Base-by-base conservation (phyloP, 2,329 filamentous ascomycete species). In the Fusarium falciforme region DNA sequence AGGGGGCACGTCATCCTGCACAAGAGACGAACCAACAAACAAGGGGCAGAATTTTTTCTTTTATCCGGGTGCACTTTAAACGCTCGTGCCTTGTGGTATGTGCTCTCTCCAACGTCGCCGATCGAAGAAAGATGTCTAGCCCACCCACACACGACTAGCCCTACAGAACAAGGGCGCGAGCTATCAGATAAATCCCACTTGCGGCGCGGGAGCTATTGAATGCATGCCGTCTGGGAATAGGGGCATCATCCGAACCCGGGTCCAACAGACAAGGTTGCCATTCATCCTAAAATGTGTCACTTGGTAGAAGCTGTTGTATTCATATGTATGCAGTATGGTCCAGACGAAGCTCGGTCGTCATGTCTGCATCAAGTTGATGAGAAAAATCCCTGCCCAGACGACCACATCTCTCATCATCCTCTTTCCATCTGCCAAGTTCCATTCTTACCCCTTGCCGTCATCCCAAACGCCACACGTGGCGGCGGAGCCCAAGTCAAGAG, bases 401-500 rank as follows among this genome's bases (percentile, higher is more conserved):
- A 27, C 17, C 25, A 52, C 47, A 29, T 29, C 47, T 52, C 10
- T 1, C 20, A 11, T 35, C 33, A 6, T 33, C 25, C n/a, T 20
- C n/a, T 22, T 29, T 7, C 22, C 57, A 42, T 44, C 36, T 27
- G 4, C 29, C 57, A 20, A 16, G 36, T 3, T 60, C 17, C 58
- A 63, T 54, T 6, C 3, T 63, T 55, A 42, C 61, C 61, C 61
- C 61, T 63, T 49, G 61, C 47, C 17, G 31, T 31, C 33, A 61
- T 25, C 42, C n/a, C 12, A 27, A 61, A 49, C 33, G 47, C 44
- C 61, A 63, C 61, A 52, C 52, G 61, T 63, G 61, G 61, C 44
- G 61, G 61, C 61, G 25, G 61, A 42, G 17, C 44, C 44, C 61
- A 36, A 61, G 27, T 25, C 33, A 58, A 36, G 16, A 47, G 14